Evolutionary conservation across 257 asterid species (phyloP).

Genomic region (Capsicum chinense): DNA sequence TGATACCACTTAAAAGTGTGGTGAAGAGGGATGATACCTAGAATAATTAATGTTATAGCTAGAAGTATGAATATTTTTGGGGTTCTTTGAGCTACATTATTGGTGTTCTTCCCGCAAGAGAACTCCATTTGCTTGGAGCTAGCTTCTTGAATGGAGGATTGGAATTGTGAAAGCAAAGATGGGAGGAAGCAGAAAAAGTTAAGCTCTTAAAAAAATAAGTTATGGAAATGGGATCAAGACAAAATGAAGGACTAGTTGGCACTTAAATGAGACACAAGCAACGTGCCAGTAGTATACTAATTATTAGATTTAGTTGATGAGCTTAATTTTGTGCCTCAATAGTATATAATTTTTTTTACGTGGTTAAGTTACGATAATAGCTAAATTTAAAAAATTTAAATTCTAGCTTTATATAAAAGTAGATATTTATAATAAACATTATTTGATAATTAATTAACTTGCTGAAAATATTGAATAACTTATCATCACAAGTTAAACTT

Average conservation of each 20-base stretch:
- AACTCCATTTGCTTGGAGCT: conserved; percentile 12
- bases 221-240: conserved; percentile 14
- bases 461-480: background rate
- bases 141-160: background rate
- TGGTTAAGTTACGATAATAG: background rate
- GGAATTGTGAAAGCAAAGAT: conserved; percentile 1
- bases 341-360: background rate
- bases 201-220: background rate
- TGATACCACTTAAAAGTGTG: conserved; percentile 15
- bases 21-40: conserved; percentile 24
- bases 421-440: no score
- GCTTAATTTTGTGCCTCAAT: background rate
- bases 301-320: background rate
- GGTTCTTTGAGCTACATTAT: conserved; percentile 5
- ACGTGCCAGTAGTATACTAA: conserved; percentile 19
- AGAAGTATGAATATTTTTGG: conserved; percentile 15
- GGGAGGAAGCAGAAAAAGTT: conserved; percentile 9
- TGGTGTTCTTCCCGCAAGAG: conserved; percentile 15
- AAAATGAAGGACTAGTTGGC: conserved; percentile 27
- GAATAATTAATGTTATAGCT: conserved; percentile 20
- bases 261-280: conserved; percentile 14
- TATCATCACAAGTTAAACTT: background rate
- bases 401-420: no score
- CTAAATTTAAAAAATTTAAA: no score
- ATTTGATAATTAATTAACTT: no score